phyloP scores from a whole-genome alignment of 345 rosid species.

The Bretschneidera sinensis region DNA sequence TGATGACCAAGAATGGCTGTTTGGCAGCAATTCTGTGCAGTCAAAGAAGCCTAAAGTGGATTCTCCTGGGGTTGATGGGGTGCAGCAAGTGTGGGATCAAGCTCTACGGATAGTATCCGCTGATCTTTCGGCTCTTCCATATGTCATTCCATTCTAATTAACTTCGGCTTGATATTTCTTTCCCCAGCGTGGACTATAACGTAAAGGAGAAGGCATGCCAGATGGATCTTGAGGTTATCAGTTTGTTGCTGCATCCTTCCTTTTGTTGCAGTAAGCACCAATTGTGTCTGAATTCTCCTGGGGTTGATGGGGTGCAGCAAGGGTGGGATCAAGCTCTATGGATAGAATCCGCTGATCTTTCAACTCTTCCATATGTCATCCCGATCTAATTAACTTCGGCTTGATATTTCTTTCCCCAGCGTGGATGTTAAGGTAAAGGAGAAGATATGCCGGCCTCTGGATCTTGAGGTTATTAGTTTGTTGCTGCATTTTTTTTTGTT shows the following conservation, averaged over 20 bases:
- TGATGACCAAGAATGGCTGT: constrained; percentile 64
- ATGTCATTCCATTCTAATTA: constrained; percentile 68
- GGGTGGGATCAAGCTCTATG: constrained; percentile 65
- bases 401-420: too few species aligned
- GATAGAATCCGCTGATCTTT: constrained; percentile 55
- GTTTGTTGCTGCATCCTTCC: too few species aligned
- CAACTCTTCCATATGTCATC: constrained; percentile 71
- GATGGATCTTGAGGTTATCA: too few species aligned
- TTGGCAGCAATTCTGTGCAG: constrained; percentile 21
- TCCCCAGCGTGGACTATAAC: too few species aligned
- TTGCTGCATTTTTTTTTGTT: too few species aligned
- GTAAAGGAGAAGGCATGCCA: too few species aligned
- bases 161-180: too few species aligned
- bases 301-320: constrained; percentile 25
- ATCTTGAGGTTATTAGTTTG: too few species aligned
- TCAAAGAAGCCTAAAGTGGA: constrained; percentile 36
- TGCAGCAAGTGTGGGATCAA: constrained; percentile 58
- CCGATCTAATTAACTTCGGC: constrained; percentile 57
- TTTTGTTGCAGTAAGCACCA: too few species aligned
- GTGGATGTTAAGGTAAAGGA: too few species aligned
- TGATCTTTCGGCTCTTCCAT: constrained; percentile 63
- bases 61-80: constrained; percentile 22
- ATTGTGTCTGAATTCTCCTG: constrained; percentile 14
- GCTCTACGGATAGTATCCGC: constrained; percentile 54
- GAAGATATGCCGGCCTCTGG: too few species aligned